phyloP scores from a whole-genome alignment of 2,329 filamentous ascomycete species.

The Cordyceps pruinosa region DNA sequence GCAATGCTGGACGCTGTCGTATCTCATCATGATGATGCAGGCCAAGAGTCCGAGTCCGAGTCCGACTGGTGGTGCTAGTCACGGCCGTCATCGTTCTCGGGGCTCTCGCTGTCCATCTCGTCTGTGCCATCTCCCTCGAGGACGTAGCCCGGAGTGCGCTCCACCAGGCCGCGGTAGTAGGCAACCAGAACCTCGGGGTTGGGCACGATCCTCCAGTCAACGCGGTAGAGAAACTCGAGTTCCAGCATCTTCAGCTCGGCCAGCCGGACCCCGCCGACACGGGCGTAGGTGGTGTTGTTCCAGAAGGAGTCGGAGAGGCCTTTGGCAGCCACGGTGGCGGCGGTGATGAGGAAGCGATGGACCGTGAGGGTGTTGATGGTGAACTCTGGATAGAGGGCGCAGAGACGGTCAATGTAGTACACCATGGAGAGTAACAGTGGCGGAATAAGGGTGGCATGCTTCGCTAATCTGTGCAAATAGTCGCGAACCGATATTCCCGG shows the following conservation, averaged over 20 bases:
- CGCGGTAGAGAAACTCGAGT: conserved; percentile 82
- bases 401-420: conserved; percentile 95
- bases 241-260: conserved; percentile 86
- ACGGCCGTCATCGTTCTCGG: neutral
- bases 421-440: conserved; percentile 97
- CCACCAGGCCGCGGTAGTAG: conserved; percentile 85
- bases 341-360: conserved; percentile 93
- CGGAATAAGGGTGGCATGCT: conserved; percentile 87
- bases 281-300: conserved; percentile 95
- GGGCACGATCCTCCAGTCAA: conserved; percentile 96
- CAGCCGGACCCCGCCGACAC: conserved; percentile 86
- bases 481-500: conserved; percentile 92
- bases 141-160: conserved; percentile 50
- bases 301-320: conserved; percentile 95
- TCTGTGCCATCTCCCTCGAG: conserved; percentile 33
- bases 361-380: conserved; percentile 95
- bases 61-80: neutral
- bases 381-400: conserved; percentile 85
- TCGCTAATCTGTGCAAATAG: conserved; percentile 86
- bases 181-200: conserved; percentile 89
- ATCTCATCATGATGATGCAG: neutral
- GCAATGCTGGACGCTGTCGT: neutral
- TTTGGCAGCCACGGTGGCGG: conserved; percentile 91
- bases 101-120: conserved; percentile 17
- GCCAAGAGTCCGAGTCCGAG: neutral